Percentiles rank a stretch among this genome's conserved stretches.
Conservation (phyloP, 2,329 filamentous ascomycete species). For the Elsinoe ampelina region DNA sequence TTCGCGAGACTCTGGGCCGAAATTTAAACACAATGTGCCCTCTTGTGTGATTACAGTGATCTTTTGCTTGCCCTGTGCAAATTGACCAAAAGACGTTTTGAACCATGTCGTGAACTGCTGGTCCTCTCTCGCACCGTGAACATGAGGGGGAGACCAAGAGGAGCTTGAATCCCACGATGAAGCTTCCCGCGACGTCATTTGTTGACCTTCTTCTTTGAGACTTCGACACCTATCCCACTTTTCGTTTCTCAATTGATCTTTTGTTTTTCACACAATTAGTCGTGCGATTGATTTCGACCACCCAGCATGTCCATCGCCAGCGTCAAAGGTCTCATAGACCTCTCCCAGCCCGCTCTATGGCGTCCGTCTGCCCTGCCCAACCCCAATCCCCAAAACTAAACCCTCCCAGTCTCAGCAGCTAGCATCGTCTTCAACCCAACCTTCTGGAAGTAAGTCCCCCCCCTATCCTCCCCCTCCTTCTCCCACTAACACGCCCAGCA, state of each 20-base stretch:
- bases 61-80: neutral
- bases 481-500: conserved; percentile 42
- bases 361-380: conserved; percentile 28
- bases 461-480: neutral
- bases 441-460: conserved; percentile 87
- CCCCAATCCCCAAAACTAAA: conserved; percentile 18
- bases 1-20: conserved; percentile 8
- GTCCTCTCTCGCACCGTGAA: neutral
- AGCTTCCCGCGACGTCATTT: conserved; percentile 11
- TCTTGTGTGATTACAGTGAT: neutral
- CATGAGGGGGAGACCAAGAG: neutral
- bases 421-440: conserved; percentile 91
- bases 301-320: conserved; percentile 12
- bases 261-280: neutral
- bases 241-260: neutral
- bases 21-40: neutral
- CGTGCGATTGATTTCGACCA: neutral
- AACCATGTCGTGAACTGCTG: no score
- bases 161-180: conserved; percentile 1
- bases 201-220: conserved; percentile 4
- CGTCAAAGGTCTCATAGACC: conserved; percentile 27
- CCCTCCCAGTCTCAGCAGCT: conserved; percentile 58
- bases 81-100: no score
- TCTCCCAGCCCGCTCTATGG: conserved; percentile 40
- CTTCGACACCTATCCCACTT: conserved; percentile 8